Evolutionary conservation across 495 filamentous ascomycete species (phyloP).

Genomic region (Neurospora sublineolata): DNA sequence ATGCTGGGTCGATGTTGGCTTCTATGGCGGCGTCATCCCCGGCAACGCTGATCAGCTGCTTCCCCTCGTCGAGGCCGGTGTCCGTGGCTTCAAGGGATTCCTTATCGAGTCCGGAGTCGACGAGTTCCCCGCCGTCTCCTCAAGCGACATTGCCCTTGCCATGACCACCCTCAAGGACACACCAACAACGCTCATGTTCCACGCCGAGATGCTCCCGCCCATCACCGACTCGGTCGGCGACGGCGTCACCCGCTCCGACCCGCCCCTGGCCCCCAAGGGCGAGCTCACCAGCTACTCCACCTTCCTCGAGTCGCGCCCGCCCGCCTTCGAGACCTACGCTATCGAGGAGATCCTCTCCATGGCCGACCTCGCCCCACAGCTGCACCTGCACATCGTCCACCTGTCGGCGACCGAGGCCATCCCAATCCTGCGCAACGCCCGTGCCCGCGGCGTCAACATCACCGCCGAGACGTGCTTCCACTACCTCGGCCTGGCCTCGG

Average conservation of each 20-base stretch:
- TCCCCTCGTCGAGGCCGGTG: conserved; percentile 70
- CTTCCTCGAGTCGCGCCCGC: conserved; percentile 84
- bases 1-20: conserved; percentile 98
- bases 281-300: conserved; percentile 74
- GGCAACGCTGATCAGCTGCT: conserved; percentile 76
- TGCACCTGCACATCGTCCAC: conserved; percentile 90
- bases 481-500: conserved; percentile 84
- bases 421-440: conserved; percentile 70
- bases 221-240: conserved; percentile 73
- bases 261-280: conserved; percentile 63
- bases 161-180: conserved; percentile 65
- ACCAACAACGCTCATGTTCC: conserved; percentile 92
- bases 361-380: conserved; percentile 66
- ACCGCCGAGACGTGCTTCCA: conserved; percentile 98
- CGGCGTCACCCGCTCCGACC: conserved; percentile 56
- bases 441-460: conserved; percentile 70
- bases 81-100: conserved; percentile 95
- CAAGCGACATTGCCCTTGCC: conserved; percentile 63
- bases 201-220: conserved; percentile 94
- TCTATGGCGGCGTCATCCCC: conserved; percentile 92
- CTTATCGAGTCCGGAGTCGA: conserved; percentile 93
- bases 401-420: conserved; percentile 89
- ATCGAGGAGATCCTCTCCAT: conserved; percentile 76
- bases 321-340: conserved; percentile 83
- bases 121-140: conserved; percentile 85